Evolutionary conservation across 164 flowering plant species (phyloP).

Genomic region (Kingdonia uniflora): DNA sequence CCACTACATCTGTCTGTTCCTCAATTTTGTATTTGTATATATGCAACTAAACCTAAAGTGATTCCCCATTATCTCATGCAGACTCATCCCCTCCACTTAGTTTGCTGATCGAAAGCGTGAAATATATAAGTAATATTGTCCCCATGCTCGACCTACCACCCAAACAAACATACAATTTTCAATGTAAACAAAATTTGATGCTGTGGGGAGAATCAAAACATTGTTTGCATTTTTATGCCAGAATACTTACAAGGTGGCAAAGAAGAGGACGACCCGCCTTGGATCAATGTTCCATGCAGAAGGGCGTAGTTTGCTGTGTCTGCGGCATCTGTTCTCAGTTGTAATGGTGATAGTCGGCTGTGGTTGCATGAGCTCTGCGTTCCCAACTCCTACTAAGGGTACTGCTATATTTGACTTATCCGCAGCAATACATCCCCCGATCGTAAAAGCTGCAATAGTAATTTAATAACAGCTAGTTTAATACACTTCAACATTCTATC

Average conservation of each 20-base stretch:
- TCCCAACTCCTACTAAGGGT: neutral
- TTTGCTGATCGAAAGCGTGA: slow-evolving; percentile 43
- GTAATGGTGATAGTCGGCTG: neutral
- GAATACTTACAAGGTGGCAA: slow-evolving; percentile 11
- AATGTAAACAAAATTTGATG: neutral
- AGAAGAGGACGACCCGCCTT: slow-evolving; percentile 5
- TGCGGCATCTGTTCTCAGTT: slow-evolving; percentile 1
- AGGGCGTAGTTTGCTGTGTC: slow-evolving; percentile 1
- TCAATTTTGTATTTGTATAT: too few species aligned
- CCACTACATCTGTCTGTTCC: too few species aligned
- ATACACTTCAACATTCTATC: neutral
- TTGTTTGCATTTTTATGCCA: too few species aligned
- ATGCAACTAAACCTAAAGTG: too few species aligned
- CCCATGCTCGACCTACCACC: slow-evolving; percentile 71
- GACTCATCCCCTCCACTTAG: neutral
- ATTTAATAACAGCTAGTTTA: neutral
- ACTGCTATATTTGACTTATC: neutral
- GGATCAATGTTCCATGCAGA: slow-evolving; percentile 7
- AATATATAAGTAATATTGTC: slow-evolving; percentile 60
- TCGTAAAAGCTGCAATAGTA: neutral
- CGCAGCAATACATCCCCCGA: neutral
- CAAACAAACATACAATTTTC: neutral
- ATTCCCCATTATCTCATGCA: too few species aligned
- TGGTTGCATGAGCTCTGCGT: neutral
- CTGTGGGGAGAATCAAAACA: too few species aligned